These are phyloP conservation scores for Lodderomyces margitis DNA, from an alignment of 1,139 yeast genomes.

Conservation along the genomic window DNA sequence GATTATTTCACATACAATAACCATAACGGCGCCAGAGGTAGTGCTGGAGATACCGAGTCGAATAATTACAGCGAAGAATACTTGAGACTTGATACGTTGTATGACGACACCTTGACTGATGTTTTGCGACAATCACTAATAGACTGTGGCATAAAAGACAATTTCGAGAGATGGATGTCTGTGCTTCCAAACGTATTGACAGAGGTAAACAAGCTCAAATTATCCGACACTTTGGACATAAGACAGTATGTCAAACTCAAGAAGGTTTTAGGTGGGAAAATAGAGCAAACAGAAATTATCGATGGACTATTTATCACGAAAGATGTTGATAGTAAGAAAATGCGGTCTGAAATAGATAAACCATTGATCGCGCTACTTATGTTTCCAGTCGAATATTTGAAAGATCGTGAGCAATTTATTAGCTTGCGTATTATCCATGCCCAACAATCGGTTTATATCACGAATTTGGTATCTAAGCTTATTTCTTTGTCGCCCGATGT, in stretches of 20 bases:
- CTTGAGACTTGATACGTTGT: conserved; percentile 10
- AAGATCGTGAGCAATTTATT: conserved; percentile 70
- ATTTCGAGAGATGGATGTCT: conserved; percentile 41
- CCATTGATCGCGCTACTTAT: conserved; percentile 82
- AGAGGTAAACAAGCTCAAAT: conserved; percentile 27
- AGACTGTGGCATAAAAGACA: conserved; percentile 49
- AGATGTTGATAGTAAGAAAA: conserved; percentile 73
- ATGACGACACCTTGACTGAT: conserved; percentile 26
- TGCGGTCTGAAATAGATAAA: conserved; percentile 60
- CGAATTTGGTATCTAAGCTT: conserved; percentile 78
- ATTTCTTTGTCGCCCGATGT: conserved; percentile 76
- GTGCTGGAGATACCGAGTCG: not conserved
- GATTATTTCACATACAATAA: conserved; percentile 9
- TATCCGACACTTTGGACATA: conserved; percentile 78
- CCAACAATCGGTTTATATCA: conserved; percentile 83
- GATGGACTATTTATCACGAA: conserved; percentile 88
- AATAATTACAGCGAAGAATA: not conserved
- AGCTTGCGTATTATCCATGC: conserved; percentile 82
- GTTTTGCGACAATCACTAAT: conserved; percentile 64
- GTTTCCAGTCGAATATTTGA: conserved; percentile 86
- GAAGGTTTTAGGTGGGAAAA: conserved; percentile 72
- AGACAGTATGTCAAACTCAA: conserved; percentile 86
- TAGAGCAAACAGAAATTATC: conserved; percentile 58
- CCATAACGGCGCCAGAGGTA: not conserved
- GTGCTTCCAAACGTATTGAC: conserved; percentile 27